phyloP scores from a whole-genome alignment of 1,139 yeast genomes.

The Scheffersomyces insectosa region DNA sequence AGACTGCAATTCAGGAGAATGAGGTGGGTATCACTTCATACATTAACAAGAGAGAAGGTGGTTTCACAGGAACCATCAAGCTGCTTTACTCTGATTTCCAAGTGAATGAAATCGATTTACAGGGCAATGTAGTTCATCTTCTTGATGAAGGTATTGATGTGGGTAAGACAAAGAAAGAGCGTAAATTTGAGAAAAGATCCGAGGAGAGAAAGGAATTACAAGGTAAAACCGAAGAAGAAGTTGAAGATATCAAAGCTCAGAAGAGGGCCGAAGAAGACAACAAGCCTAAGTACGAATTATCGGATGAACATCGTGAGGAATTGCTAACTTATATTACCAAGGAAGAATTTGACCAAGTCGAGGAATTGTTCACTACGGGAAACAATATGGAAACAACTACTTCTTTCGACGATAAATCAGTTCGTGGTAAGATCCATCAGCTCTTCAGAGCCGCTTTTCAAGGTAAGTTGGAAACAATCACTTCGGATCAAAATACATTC shows the following conservation, averaged over 20 bases:
- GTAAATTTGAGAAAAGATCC: conserved; percentile 47
- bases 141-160: conserved; percentile 68
- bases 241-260: conserved; percentile 32
- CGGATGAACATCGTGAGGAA: conserved; percentile 44
- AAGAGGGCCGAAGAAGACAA: conserved; percentile 22
- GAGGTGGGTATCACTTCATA: conserved; percentile 87
- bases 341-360: conserved; percentile 57
- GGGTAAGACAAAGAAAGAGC: conserved; percentile 52
- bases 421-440: conserved; percentile 76
- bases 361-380: conserved; percentile 56
- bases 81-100: conserved; percentile 93
- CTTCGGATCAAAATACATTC: conserved; percentile 68
- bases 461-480: conserved; percentile 74
- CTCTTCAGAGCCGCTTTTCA: conserved; percentile 72
- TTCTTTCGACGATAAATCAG: conserved; percentile 63
- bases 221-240: conserved; percentile 36
- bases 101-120: conserved; percentile 78
- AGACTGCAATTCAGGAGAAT: conserved; percentile 46
- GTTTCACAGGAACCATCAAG: conserved; percentile 78
- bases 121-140: conserved; percentile 74
- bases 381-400: conserved; percentile 60
- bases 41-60: conserved; percentile 49
- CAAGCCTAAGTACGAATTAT: conserved; percentile 44
- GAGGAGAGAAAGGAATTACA: conserved; percentile 38
- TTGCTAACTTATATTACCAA: conserved; percentile 59